Conservation (phyloP, 805 yeast species). For the Candida pseudoglaebosa region DNA sequence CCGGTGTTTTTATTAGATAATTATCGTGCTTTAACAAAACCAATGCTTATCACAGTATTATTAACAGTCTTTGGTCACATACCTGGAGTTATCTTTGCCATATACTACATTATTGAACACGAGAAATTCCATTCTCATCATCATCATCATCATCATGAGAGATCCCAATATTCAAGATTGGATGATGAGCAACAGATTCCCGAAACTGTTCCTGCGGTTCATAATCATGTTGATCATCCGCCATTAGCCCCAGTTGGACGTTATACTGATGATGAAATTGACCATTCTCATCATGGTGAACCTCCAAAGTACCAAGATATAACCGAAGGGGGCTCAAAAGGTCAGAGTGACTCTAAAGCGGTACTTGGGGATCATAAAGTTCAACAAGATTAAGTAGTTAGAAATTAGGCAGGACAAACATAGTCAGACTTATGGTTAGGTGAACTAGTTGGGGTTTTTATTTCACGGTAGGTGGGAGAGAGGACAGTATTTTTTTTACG, state of each 20-base stretch:
- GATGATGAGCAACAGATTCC: slow-evolving; percentile 19
- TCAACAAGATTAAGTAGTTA: slow-evolving; percentile 2
- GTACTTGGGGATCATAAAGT: slow-evolving; percentile 4
- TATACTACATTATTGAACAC: slow-evolving; percentile 24
- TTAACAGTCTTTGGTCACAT: slow-evolving; percentile 30
- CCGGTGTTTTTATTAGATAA: slow-evolving; percentile 31
- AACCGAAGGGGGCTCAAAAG: background rate
- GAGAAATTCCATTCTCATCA: slow-evolving; percentile 8
- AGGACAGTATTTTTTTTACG: no score
- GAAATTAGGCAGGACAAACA: no score
- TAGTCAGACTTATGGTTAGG: no score
- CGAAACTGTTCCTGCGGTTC: background rate
- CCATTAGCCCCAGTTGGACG: slow-evolving; percentile 6
- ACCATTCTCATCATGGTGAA: slow-evolving; percentile 3
- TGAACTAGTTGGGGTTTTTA: no score
- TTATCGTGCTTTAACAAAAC: slow-evolving; percentile 29
- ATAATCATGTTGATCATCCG: slow-evolving; percentile 8
- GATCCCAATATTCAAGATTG: slow-evolving; percentile 14
- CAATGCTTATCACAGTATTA: slow-evolving; percentile 27
- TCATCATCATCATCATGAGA: no score
- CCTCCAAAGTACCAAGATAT: slow-evolving; percentile 18
- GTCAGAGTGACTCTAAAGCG: slow-evolving; percentile 1
- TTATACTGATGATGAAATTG: background rate
- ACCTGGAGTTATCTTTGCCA: slow-evolving; percentile 30
- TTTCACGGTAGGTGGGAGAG: no score